Evolutionary conservation across 1,284 basidiomycete species (phyloP).

Genomic region (Vanrija pseudolonga): DNA sequence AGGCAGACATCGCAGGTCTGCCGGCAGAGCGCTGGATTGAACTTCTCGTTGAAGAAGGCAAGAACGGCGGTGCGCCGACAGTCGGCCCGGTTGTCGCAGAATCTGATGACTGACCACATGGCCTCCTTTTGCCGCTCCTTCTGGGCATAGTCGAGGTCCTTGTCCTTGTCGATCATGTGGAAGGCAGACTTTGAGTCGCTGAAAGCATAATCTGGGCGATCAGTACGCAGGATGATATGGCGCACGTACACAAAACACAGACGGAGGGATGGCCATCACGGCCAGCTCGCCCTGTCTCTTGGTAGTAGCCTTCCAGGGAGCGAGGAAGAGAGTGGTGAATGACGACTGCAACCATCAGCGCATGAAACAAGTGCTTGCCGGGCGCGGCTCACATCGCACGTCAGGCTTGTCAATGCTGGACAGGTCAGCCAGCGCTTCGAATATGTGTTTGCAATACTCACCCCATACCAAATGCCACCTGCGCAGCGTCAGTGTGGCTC

Average conservation of each 20-base stretch:
- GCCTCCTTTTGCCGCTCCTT: conserved; percentile 59
- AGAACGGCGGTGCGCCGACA: conserved; percentile 85
- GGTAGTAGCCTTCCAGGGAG: conserved; percentile 71
- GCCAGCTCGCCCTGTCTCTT: conserved; percentile 81
- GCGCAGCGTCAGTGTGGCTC: background rate
- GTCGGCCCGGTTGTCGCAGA: conserved; percentile 74
- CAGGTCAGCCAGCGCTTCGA: background rate
- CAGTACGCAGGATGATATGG: background rate
- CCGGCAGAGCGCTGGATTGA: conserved; percentile 43
- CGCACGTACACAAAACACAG: conserved; percentile 57
- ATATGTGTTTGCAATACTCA: conserved; percentile 11
- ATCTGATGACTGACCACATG: conserved; percentile 62
- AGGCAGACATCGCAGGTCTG: conserved; percentile 48
- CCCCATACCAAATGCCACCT: conserved; percentile 96
- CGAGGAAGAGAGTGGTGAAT: conserved; percentile 69
- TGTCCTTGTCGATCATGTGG: conserved; percentile 57
- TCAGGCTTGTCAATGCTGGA: conserved; percentile 75
- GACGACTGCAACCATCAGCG: conserved; percentile 57
- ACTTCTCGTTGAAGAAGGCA: conserved; percentile 49
- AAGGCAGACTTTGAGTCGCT: conserved; percentile 54
- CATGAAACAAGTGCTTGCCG: background rate
- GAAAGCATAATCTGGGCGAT: conserved; percentile 56
- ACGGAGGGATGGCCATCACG: conserved; percentile 65
- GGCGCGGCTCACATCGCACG: conserved; percentile 52
- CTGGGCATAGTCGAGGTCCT: conserved; percentile 53